Evolutionary conservation across 306 rosid genomes (phyloP), one percentile per base, ranked within the genome.

Genomic region (Vigna angularis): DNA sequence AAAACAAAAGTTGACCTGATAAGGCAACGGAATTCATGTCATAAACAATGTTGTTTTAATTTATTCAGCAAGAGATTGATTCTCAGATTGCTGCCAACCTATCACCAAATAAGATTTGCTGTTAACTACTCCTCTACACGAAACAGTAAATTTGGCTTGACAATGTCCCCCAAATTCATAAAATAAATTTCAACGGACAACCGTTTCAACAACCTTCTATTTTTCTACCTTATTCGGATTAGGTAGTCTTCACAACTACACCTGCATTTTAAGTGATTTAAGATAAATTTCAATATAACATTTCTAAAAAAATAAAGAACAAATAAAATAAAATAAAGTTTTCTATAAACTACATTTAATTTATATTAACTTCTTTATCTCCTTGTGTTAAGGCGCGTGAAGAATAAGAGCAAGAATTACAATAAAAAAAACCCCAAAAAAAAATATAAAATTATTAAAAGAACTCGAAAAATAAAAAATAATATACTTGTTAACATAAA

Each of bases 1-100:
- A 73, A 47, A 48, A 63, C 36, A 59, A 3, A 42, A 22, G 68
- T 75, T 81, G 77, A 75, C 85, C 62, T 75, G 7, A 69, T 15
- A 45, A 49, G 58, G 61, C 67, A 50, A 17, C 12, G 11, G 12
- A 75, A 70, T 61, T 50, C 22, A 51, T 81, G 73, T 40, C 66
- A 75, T 26, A 40, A 72, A 69, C 7, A 42, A 75, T 69, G 57
- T 51, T 59, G 24, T 38, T 66, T 74, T 42, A 65, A 47, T 49
- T 79, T 70, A 36, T 68, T 69, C 6, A 2, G 13, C 49, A 44
- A 61, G 45, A 51, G 32, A 74, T 13, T 3, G 9, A 18, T 61
- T 61, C 74, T 52, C 74, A 74, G 5, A 68, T 61, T 73, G 67
- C 26, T 58, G 57, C 76, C 77, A 40, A 63, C 48, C 67, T 63